phyloP scores from a whole-genome alignment of 2,329 filamentous ascomycete genomes.

The Fusarium sp. region DNA sequence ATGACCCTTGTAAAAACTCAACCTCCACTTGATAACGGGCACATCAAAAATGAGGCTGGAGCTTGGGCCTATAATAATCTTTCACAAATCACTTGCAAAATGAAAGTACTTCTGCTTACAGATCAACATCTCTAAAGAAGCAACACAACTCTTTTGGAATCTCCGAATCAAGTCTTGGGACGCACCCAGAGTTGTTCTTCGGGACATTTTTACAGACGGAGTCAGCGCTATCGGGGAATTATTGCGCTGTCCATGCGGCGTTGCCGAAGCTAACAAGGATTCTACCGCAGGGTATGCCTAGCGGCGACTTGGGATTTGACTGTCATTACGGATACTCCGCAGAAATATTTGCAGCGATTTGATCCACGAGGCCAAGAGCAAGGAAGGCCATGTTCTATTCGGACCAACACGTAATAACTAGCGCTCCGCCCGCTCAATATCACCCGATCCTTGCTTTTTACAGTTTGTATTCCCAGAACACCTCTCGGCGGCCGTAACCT shows the following conservation, averaged over 20 bases:
- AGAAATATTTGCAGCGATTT: constrained; percentile 11
- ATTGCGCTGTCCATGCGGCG: too few relatives aligned
- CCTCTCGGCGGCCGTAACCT: constrained; percentile 53
- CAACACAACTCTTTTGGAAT: not conserved
- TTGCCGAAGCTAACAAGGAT: not conserved
- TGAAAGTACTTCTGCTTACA: constrained; percentile 13
- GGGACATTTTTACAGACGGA: constrained; percentile 22
- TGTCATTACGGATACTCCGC: too few relatives aligned
- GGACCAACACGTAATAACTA: constrained; percentile 10
- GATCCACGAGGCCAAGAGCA: constrained; percentile 24
- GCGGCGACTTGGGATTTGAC: constrained; percentile 16
- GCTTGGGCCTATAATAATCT: constrained; percentile 5
- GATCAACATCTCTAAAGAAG: constrained; percentile 18
- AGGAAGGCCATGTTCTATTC: constrained; percentile 24
- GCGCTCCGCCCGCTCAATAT: not conserved
- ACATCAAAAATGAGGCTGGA: not conserved
- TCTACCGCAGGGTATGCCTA: constrained; percentile 6
- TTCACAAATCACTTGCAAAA: constrained; percentile 14
- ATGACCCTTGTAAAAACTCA: not conserved
- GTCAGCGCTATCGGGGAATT: constrained; percentile 18
- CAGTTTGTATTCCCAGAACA: constrained; percentile 24
- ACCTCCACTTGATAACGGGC: not conserved
- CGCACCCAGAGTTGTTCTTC: constrained; percentile 19
- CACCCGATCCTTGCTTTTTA: not conserved
- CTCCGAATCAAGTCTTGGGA: constrained; percentile 25